Evolutionary conservation across 371 early-diverging fungal species (phyloP), one percentile per base, ranked within the genome.

Genomic region (Mucor ambiguus): DNA sequence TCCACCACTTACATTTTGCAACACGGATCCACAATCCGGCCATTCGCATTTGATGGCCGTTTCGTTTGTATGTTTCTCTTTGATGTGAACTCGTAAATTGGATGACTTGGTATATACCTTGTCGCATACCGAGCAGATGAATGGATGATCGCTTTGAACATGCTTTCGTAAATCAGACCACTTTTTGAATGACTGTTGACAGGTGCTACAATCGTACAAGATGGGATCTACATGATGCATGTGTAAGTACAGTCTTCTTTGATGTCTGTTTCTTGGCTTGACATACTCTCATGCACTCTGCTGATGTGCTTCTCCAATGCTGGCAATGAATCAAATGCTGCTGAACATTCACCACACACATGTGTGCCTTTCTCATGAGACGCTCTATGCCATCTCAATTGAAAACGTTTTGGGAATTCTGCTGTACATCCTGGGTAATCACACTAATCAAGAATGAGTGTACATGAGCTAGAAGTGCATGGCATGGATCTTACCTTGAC

Each of bases 151-250:
- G 3, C 70, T 46, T 12, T 74, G 77, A 18, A 82, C 72, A 64
- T 92, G 92, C 24, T 74, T 70, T 54, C 87, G 86, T 0, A 92
- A 74, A n/a, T 82, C 69, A 0, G 87, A 71, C 90, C 89, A 90
- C 67, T 87, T 89, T 3, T 61, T 30, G 67, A 89, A 90, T 32
- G 55, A 44, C 1, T 48, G 66, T 0, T 61, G 64, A 68, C 92
- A 92, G 20, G 66, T 77, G 16, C 79, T 80, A 63, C 92, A 92
- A 1, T 72, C 65, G 69, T 90, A 89, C n/a, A 82, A 72, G 2
- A 72, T 43, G 9, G 77, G 75, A n/a, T 81, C 82, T 80, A 73
- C 18, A 41, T 14, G 18, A 29, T 35, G 4, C 38, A 7, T 24
- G 10, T 10, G 57, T 18, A 18, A 12, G 11, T 10, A 32, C 33